Conservation (phyloP, 2,329 filamentous ascomycete genomes). For the Tolypocladium nubicola region DNA sequence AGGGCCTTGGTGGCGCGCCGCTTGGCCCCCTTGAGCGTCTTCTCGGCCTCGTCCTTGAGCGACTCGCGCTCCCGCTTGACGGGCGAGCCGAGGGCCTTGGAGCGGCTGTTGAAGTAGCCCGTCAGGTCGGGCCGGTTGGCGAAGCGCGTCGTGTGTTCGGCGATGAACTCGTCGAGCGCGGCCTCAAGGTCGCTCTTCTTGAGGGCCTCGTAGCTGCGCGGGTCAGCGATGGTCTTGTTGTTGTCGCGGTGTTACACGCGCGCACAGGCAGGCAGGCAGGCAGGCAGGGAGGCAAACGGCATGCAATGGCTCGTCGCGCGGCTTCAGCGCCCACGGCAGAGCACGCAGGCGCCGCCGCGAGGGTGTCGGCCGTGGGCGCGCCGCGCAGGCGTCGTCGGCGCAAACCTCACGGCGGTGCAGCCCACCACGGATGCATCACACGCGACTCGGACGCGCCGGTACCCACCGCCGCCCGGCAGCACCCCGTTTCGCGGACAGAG, state of each 20-base stretch:
- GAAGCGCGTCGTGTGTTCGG: conserved; percentile 56
- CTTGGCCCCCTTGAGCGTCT: conserved; percentile 32
- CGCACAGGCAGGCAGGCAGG: not conserved
- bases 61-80: conserved; percentile 44
- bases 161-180: conserved; percentile 62
- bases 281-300: not conserved
- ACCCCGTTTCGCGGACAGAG: not conserved
- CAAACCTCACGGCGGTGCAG: not conserved
- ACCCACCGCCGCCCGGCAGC: not conserved
- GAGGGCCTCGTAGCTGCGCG: conserved; percentile 51
- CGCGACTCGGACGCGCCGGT: not conserved
- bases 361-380: not conserved
- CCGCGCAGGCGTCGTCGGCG: not conserved
- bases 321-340: not conserved
- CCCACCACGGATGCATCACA: not conserved
- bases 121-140: conserved; percentile 51
- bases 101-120: conserved; percentile 66
- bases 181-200: conserved; percentile 74
- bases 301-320: not conserved
- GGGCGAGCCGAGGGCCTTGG: conserved; percentile 47
- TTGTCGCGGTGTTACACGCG: not conserved
- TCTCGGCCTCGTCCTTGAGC: conserved; percentile 24
- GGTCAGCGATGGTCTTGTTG: not conserved
- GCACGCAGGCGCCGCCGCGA: not conserved
- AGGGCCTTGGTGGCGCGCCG: conserved; percentile 33